Percentiles rank a stretch among this genome's conserved stretches.
phyloP scores from a whole-genome alignment of 192 early-diverging fungal genomes.

The Coemansia sp. region DNA sequence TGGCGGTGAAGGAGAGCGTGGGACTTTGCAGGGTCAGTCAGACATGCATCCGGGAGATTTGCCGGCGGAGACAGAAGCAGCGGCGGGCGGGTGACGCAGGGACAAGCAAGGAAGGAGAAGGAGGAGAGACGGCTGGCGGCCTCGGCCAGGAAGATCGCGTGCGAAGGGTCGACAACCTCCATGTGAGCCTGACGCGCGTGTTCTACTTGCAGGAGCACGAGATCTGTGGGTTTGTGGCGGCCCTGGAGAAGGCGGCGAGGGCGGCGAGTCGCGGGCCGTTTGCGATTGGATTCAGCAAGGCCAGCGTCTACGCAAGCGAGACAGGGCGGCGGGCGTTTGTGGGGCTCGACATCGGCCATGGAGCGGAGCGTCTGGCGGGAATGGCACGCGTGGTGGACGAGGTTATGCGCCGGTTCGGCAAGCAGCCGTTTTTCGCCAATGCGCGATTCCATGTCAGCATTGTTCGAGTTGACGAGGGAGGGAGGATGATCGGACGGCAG shows the following conservation, averaged over 20 bases:
- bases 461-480: slow-evolving; percentile 21
- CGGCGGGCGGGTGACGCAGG: slow-evolving; percentile 12
- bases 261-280: slow-evolving; percentile 4
- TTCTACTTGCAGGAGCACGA: slow-evolving; percentile 51
- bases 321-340: slow-evolving; percentile 37
- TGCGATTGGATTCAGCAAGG: slow-evolving; percentile 30
- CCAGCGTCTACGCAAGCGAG: slow-evolving; percentile 33
- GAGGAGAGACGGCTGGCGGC: slow-evolving; percentile 1
- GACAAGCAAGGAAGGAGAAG: neutral
- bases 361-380: slow-evolving; percentile 14
- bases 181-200: slow-evolving; percentile 42
- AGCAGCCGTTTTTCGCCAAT: slow-evolving; percentile 32
- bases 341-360: slow-evolving; percentile 30
- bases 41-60: slow-evolving; percentile 23
- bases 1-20: slow-evolving; percentile 15
- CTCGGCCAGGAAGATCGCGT: slow-evolving; percentile 1
- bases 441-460: slow-evolving; percentile 52
- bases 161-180: neutral
- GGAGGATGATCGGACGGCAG: neutral
- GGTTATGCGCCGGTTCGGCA: slow-evolving; percentile 40
- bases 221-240: slow-evolving; percentile 30
- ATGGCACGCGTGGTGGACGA: slow-evolving; percentile 32
- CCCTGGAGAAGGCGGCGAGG: slow-evolving; percentile 19
- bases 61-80: slow-evolving; percentile 3
- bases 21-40: slow-evolving; percentile 14